phyloP scores from a whole-genome alignment of 306 rosid species.

The Cotoneaster glaucophyllus region DNA sequence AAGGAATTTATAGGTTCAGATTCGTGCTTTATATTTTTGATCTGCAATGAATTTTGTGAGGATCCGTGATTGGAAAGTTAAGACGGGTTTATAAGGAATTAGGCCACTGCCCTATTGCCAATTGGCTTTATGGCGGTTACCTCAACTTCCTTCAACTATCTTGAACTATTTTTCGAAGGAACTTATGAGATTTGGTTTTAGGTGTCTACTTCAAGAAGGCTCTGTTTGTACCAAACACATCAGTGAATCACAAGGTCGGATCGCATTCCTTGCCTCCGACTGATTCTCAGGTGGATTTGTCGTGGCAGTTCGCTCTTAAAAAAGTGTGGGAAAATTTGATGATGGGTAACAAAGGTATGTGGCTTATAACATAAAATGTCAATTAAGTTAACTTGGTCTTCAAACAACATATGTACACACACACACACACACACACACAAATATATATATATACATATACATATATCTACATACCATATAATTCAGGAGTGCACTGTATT shows the following conservation, averaged over 20 bases:
- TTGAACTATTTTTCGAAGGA: not conserved
- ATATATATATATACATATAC: too few species aligned
- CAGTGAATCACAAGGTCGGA: conserved; percentile 74
- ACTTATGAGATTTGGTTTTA: conserved; percentile 17
- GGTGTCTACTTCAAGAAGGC: conserved; percentile 90
- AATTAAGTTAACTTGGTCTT: not conserved
- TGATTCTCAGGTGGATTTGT: conserved; percentile 62
- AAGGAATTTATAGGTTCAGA: not conserved
- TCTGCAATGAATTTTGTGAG: not conserved
- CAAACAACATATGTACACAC: not conserved
- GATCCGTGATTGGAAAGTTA: not conserved
- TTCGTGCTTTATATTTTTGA: not conserved
- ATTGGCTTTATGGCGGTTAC: not conserved
- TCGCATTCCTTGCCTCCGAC: conserved; percentile 45
- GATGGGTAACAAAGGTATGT: conserved; percentile 57
- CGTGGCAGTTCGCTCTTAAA: conserved; percentile 83
- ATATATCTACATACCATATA: not conserved
- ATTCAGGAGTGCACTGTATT: not conserved
- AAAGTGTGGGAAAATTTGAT: conserved; percentile 77
- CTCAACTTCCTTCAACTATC: not conserved
- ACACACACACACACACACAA: too few species aligned
- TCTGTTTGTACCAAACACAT: conserved; percentile 75
- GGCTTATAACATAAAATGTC: not conserved
- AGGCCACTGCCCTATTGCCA: not conserved
- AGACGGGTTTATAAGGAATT: not conserved